Percentiles rank a stretch among this genome's conserved stretches.
Evolutionary conservation across 2,329 filamentous ascomycete species (phyloP).

Genomic region (Fusarium cicatricum): DNA sequence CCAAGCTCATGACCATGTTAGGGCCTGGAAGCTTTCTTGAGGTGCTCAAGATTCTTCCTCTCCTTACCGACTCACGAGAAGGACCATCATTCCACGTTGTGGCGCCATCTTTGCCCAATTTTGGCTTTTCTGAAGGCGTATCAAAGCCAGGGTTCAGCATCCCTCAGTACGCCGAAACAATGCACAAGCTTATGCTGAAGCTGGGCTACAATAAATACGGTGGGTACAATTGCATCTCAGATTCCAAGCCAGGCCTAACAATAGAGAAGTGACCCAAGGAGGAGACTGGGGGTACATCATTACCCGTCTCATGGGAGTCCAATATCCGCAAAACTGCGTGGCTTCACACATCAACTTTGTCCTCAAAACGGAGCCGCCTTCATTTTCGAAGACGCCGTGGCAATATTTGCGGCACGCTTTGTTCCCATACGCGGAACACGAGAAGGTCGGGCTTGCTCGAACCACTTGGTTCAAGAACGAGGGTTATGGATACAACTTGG

Average conservation of each 20-base stretch:
- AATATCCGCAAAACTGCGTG: constrained; percentile 66
- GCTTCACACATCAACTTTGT: constrained; percentile 63
- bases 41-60: constrained; percentile 67
- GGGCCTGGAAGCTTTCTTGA: constrained; percentile 76
- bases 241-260: background rate
- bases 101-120: constrained; percentile 66
- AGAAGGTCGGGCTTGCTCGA: constrained; percentile 57
- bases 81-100: constrained; percentile 62
- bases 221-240: background rate
- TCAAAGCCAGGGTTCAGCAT: constrained; percentile 44
- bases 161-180: constrained; percentile 58
- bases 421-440: constrained; percentile 55
- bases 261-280: constrained; percentile 59
- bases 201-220: constrained; percentile 63
- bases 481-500: constrained; percentile 50
- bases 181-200: constrained; percentile 73
- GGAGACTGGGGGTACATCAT: constrained; percentile 77
- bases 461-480: constrained; percentile 64
- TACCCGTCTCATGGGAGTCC: constrained; percentile 66
- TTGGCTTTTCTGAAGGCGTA: constrained; percentile 48
- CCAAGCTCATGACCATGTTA: constrained; percentile 50
- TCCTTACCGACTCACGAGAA: constrained; percentile 48
- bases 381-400: constrained; percentile 60
- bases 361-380: constrained; percentile 57
- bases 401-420: constrained; percentile 63